Conservation (phyloP, 1,284 basidiomycete species). For the Microbotryum violaceum region DNA sequence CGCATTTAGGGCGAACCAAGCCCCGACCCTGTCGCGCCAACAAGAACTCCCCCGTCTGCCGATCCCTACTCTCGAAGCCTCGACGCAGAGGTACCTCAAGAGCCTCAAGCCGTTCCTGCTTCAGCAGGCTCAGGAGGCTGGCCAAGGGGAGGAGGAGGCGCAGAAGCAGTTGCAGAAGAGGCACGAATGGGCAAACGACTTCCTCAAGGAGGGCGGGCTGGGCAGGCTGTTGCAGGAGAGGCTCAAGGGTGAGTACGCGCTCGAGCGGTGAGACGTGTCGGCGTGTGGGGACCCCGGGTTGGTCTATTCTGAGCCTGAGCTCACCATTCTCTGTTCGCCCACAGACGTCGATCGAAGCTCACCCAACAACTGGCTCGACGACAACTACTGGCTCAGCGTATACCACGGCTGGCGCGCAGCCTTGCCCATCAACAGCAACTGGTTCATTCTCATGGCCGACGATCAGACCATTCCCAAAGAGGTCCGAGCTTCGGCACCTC, state of each 20-base stretch:
- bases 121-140: slow-evolving; percentile 53
- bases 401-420: slow-evolving; percentile 87
- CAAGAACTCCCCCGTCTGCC: slow-evolving; percentile 61
- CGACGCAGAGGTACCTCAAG: slow-evolving; percentile 69
- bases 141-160: slow-evolving; percentile 51
- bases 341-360: slow-evolving; percentile 76
- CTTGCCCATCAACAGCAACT: slow-evolving; percentile 85
- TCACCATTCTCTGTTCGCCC: slow-evolving; percentile 13
- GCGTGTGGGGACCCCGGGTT: not conserved
- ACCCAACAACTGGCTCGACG: slow-evolving; percentile 89
- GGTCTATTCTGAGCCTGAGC: slow-evolving; percentile 10
- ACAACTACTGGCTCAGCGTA: slow-evolving; percentile 86
- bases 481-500: slow-evolving; percentile 24
- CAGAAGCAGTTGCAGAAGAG: slow-evolving; percentile 56
- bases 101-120: slow-evolving; percentile 72
- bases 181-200: slow-evolving; percentile 60
- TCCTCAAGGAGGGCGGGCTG: slow-evolving; percentile 55
- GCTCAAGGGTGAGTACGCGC: slow-evolving; percentile 55
- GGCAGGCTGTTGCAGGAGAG: slow-evolving; percentile 69
- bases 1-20: slow-evolving; percentile 38
- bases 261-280: slow-evolving; percentile 9
- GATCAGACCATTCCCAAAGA: slow-evolving; percentile 46
- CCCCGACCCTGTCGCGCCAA: slow-evolving; percentile 43
- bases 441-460: slow-evolving; percentile 81
- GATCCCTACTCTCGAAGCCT: slow-evolving; percentile 68